phyloP scores from a whole-genome alignment of 805 yeast species.

The Metschnikowia picachoensis region DNA sequence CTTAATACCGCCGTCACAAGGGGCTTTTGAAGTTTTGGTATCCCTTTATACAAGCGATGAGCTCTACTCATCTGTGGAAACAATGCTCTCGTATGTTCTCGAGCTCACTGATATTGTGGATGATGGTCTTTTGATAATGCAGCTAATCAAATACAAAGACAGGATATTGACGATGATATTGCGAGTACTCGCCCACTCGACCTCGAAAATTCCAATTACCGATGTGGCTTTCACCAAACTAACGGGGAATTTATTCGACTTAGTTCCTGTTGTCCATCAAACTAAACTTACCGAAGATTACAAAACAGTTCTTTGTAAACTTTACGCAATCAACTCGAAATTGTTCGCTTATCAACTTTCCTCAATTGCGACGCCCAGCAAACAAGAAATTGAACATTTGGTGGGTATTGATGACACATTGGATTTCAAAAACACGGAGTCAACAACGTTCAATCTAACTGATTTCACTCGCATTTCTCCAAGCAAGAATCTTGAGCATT shows the following conservation, averaged over 20 bases:
- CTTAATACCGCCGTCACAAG: conserved; percentile 21
- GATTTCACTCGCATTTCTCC: conserved; percentile 34
- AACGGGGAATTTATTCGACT: conserved; percentile 25
- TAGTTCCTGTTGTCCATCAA: conserved; percentile 31
- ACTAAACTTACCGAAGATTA: conserved; percentile 25
- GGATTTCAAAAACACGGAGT: conserved; percentile 12
- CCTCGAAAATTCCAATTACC: conserved; percentile 31
- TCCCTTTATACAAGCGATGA: conserved; percentile 24
- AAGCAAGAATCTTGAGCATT: conserved; percentile 10
- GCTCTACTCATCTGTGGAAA: conserved; percentile 26
- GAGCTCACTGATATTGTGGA: conserved; percentile 30
- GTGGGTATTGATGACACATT: conserved; percentile 29
- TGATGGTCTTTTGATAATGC: conserved; percentile 33
- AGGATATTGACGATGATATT: conserved; percentile 26
- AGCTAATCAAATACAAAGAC: conserved; percentile 32
- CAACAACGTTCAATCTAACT: conserved; percentile 12
- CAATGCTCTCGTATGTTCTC: conserved; percentile 28
- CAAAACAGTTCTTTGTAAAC: conserved; percentile 23
- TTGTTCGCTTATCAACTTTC: conserved; percentile 27
- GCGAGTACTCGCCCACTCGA: conserved; percentile 23
- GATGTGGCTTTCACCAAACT: conserved; percentile 29
- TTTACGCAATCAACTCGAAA: conserved; percentile 27
- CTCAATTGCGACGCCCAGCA: conserved; percentile 18
- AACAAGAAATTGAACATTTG: conserved; percentile 30
- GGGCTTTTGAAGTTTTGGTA: conserved; percentile 21